Percentiles rank a stretch among this genome's conserved stretches.
These are phyloP conservation scores for Epicoccum nigrum DNA, from an alignment of 2,329 filamentous ascomycete genomes.

Conservation along the genomic window DNA sequence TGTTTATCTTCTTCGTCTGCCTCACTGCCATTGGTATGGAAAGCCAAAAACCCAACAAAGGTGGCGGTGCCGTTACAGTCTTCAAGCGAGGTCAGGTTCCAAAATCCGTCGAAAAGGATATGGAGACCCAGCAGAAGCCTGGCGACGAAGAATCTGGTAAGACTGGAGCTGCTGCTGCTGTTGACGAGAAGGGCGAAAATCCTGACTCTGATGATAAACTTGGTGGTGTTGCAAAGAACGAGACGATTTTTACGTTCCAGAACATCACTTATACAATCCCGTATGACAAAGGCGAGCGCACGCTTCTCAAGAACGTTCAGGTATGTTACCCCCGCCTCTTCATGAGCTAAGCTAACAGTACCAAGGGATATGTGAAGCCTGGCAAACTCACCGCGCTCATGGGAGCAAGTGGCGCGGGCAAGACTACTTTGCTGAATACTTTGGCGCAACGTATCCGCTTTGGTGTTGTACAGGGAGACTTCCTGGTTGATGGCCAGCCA, in stretches of 20 bases:
- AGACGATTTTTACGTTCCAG: constrained; percentile 76
- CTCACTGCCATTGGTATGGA: constrained; percentile 54
- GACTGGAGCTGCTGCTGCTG: constrained; percentile 35
- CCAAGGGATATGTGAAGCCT: constrained; percentile 81
- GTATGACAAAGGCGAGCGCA: constrained; percentile 51
- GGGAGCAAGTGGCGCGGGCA: constrained; percentile 65
- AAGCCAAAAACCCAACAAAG: constrained; percentile 63
- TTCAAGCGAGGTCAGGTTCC: constrained; percentile 70
- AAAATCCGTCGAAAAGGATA: constrained; percentile 61
- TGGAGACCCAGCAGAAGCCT: constrained; percentile 56
- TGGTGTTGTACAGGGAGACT: constrained; percentile 53
- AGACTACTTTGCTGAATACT: constrained; percentile 46
- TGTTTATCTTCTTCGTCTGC: constrained; percentile 57
- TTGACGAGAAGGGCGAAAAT: constrained; percentile 33
- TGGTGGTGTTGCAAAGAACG: constrained; percentile 65
- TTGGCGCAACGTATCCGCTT: constrained; percentile 52
- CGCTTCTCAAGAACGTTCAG: constrained; percentile 64
- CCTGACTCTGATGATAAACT: constrained; percentile 31
- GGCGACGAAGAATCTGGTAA: constrained; percentile 60
- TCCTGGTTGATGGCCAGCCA: constrained; percentile 51
- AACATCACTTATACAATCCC: constrained; percentile 78
- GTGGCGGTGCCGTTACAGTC: constrained; percentile 64
- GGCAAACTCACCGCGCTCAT: constrained; percentile 85
- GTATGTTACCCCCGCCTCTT: background rate
- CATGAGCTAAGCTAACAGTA: background rate